Conservation (phyloP, 306 rosid species). For the Dryas alaskensis region DNA sequence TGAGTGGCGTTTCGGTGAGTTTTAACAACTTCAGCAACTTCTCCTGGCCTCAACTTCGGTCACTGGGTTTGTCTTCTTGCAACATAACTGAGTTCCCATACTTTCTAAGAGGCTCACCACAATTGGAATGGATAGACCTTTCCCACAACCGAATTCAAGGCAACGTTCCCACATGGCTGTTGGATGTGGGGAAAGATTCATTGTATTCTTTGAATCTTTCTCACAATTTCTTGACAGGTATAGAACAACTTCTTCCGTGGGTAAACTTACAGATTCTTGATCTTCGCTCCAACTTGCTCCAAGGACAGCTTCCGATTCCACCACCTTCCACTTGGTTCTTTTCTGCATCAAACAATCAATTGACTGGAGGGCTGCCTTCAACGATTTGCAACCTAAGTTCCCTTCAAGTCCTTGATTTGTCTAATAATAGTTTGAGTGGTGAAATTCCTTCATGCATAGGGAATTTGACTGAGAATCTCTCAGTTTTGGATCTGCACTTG, state of each 20-base stretch:
- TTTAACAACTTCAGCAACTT: neutral
- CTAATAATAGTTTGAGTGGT: neutral
- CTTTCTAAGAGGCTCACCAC: neutral
- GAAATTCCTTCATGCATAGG: neutral
- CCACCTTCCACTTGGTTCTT: neutral
- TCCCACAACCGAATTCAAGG: neutral
- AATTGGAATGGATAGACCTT: neutral
- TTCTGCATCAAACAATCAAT: neutral
- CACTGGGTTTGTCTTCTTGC: neutral
- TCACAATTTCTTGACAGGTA: neutral
- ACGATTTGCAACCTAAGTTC: neutral
- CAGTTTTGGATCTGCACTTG: neutral
- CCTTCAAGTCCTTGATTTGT: neutral
- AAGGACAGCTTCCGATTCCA: constrained; percentile 10
- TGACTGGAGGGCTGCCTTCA: constrained; percentile 1
- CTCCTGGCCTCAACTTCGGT: neutral
- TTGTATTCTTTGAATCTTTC: neutral
- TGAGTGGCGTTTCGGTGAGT: neutral
- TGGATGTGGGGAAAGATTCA: no score
- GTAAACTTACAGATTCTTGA: neutral
- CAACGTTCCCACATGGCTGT: no score
- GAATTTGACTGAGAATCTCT: neutral
- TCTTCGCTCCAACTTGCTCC: neutral
- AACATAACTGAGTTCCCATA: neutral
- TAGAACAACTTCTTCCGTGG: constrained; percentile 4